Evolutionary conservation across 2,329 filamentous ascomycete genomes (phyloP).

Genomic region (Clonostachys byssicola): DNA sequence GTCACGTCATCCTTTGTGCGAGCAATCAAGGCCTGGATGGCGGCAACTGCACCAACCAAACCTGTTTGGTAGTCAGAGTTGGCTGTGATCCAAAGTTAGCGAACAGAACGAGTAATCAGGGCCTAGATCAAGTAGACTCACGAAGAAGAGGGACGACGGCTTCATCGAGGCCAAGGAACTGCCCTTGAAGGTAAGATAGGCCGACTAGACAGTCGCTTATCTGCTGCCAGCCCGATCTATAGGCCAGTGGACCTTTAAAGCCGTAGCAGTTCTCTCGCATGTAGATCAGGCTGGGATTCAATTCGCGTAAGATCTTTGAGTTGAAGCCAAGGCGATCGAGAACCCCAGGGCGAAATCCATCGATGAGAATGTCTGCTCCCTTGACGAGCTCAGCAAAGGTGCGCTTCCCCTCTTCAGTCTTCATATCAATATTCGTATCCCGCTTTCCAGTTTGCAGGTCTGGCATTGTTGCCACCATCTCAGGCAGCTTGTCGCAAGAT

Average conservation of each 20-base stretch:
- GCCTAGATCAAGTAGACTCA: too few species aligned
- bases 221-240: constrained; percentile 47
- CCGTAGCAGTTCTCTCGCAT: constrained; percentile 50
- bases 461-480: constrained; percentile 31
- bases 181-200: too few species aligned
- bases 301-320: constrained; percentile 15
- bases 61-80: too few species aligned
- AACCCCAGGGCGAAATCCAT: constrained; percentile 42
- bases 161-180: too few species aligned
- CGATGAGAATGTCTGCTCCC: constrained; percentile 44
- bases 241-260: constrained; percentile 39
- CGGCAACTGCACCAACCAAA: too few species aligned
- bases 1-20: constrained; percentile 10
- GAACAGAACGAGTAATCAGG: too few species aligned
- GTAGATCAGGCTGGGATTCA: constrained; percentile 26
- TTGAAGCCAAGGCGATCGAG: constrained; percentile 41
- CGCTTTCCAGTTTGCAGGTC: constrained; percentile 48
- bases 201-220: constrained; percentile 30
- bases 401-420: constrained; percentile 5
- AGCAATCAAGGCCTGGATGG: too few species aligned
- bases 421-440: constrained; percentile 36
- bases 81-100: too few species aligned
- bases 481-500: constrained; percentile 28
- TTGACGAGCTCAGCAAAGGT: constrained; percentile 21
- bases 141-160: too few species aligned